A percentile compares a stretch with the other conserved stretches of the same genome.
These are phyloP conservation scores for Talaromyces sp. DNA, from an alignment of 2,329 filamentous ascomycete species.

Conservation along the genomic window DNA sequence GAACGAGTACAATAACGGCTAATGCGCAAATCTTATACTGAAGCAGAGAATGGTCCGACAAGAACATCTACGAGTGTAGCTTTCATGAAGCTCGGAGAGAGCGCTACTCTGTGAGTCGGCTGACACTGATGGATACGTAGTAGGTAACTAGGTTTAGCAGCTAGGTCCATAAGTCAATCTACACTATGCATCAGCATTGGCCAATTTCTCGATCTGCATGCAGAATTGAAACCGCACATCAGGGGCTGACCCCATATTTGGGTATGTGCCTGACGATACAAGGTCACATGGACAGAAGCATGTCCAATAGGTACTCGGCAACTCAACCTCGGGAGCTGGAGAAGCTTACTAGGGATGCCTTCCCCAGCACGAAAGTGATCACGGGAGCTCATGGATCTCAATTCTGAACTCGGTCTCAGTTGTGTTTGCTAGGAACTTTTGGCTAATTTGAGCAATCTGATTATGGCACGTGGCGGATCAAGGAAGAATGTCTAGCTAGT, in stretches of 20 bases:
- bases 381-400: background rate
- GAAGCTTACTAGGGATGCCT: background rate
- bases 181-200: conserved; percentile 2
- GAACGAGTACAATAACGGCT: background rate
- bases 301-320: background rate
- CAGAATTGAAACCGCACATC: background rate
- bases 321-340: background rate
- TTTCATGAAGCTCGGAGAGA: background rate
- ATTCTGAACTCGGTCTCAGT: background rate
- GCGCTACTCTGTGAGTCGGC: background rate
- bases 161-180: background rate
- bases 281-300: conserved; percentile 1
- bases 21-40: background rate
- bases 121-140: background rate
- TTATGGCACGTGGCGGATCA: conserved; percentile 4
- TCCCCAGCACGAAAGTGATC: background rate
- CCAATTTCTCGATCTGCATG: conserved; percentile 3
- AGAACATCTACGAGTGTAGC: background rate
- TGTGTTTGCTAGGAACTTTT: background rate
- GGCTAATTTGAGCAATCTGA: background rate
- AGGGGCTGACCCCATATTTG: conserved; percentile 2
- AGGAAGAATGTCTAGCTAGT: background rate
- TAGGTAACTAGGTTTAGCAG: background rate
- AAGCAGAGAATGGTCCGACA: background rate
- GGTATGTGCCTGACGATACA: conserved; percentile 2